phyloP scores from a whole-genome alignment of 306 rosid genomes.

The Trichosanthes truncata region DNA sequence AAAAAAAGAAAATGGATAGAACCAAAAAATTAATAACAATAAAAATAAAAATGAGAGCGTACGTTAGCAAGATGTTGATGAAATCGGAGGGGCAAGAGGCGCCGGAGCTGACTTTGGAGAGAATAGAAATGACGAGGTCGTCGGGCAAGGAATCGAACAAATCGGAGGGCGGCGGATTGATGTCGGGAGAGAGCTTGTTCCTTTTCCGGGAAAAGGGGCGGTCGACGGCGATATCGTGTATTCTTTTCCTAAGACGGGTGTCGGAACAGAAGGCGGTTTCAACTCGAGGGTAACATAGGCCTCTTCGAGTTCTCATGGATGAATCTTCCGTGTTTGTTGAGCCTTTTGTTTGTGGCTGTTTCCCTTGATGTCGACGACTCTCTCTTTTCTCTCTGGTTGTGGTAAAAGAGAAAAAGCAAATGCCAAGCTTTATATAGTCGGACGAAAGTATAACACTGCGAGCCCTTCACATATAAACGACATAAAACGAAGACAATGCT shows the following conservation, averaged over 20 bases:
- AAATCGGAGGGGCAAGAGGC: constrained; percentile 61
- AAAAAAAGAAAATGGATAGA: neutral
- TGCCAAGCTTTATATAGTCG: constrained; percentile 7
- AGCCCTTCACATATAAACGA: neutral
- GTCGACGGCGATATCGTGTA: constrained; percentile 21
- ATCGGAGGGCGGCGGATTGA: constrained; percentile 1
- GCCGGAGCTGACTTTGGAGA: constrained; percentile 49
- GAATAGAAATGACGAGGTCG: constrained; percentile 60
- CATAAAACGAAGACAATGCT: neutral
- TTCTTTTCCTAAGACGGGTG: constrained; percentile 19
- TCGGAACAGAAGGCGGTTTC: constrained; percentile 16
- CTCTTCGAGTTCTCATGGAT: constrained; percentile 59
- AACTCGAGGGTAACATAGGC: constrained; percentile 34
- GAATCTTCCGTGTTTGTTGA: neutral
- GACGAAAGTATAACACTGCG: neutral
- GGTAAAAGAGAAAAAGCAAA: neutral
- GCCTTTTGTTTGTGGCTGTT: neutral
- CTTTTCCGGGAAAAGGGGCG: constrained; percentile 13
- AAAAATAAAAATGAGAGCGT: constrained; percentile 14
- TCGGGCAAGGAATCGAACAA: constrained; percentile 66
- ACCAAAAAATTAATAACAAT: neutral
- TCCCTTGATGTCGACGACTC: neutral
- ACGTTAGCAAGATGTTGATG: constrained; percentile 55
- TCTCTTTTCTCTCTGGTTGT: neutral
- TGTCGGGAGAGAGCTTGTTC: constrained; percentile 10